A percentile compares a stretch with the other conserved stretches of the same genome.
phyloP scores from a whole-genome alignment of 768 basidiomycete genomes.

The Amanita muscaria region DNA sequence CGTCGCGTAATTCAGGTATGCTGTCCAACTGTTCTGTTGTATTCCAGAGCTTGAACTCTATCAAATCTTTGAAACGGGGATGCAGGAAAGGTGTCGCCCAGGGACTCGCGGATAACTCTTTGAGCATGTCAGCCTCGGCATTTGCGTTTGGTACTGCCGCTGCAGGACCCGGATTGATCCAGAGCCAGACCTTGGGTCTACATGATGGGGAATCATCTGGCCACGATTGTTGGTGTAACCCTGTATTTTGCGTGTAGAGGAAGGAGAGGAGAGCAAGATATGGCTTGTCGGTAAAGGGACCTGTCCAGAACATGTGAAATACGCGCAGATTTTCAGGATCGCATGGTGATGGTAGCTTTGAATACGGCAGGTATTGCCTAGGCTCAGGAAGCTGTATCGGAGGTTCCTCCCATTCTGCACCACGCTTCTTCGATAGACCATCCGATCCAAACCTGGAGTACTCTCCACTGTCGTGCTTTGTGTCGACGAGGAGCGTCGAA shows the following conservation, averaged over 20 bases:
- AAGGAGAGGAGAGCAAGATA: conserved; percentile 93
- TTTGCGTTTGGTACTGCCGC: conserved; percentile 80
- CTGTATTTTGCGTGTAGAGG: conserved; percentile 92
- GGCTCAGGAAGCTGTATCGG: conserved; percentile 41
- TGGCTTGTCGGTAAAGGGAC: conserved; percentile 97
- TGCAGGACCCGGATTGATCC: conserved; percentile 98
- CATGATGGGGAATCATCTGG: conserved; percentile 45
- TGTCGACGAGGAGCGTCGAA: conserved; percentile 8
- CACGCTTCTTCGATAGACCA: conserved; percentile 50
- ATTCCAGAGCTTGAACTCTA: conserved; percentile 97
- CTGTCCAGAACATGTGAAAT: conserved; percentile 99
- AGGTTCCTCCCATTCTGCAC: conserved; percentile 53
- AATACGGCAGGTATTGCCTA: conserved; percentile 45
- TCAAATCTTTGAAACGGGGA: conserved; percentile 81
- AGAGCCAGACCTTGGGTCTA: conserved; percentile 91
- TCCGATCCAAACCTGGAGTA: conserved; percentile 27
- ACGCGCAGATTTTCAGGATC: conserved; percentile 79
- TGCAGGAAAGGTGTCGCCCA: conserved; percentile 97
- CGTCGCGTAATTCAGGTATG: conserved; percentile 78
- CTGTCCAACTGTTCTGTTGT: conserved; percentile 95
- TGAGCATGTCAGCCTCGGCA: conserved; percentile 77
- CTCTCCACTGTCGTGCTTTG: conserved; percentile 14
- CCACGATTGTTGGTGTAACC: conserved; percentile 55
- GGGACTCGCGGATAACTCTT: conserved; percentile 71
- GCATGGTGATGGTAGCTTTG: conserved; percentile 55